Base-by-base conservation (phyloP, 495 filamentous ascomycete species). In the Copromyces sp. region DNA sequence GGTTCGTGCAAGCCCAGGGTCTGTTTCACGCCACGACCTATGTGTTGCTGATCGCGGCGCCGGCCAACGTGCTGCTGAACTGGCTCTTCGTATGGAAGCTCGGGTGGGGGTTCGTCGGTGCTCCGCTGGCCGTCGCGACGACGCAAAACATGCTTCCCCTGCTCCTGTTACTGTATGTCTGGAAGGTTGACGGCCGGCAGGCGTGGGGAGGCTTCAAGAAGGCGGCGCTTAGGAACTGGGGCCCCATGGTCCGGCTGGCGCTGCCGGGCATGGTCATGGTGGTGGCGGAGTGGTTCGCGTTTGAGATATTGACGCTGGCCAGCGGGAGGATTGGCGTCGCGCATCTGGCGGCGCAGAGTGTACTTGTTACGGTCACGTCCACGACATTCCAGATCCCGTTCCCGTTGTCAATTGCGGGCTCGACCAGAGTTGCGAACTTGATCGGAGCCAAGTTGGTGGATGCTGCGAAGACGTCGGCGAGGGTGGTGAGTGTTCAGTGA, bases 241-340 rank as follows among this genome's bases (percentile, higher is more conserved):
- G 77, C 6, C 92, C 91, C 1, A 95, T 96, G 94, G 87, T 98
- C 77, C 84, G 87, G 69, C 90, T 98, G 17, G 93, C 94, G 0
- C 80, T 97, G 20, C 94, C 94, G 0, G 93, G 93, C 4, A 88
- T 97, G 78, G 81, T 96, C 53, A 97, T 97, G 93, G 91, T 98
- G 2, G 90, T 95, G 79, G 94, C 94, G 8, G 95, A 97, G 78
- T 95, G 89, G 80, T 86, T 97, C 6, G 93, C 93, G 20, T 94
- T 95, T 75, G 93, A 94, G 77, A 86, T 94, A 45, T 80, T 95
- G 61, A 94, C 92, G 0, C 84, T 95, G 14, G 87, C 88, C 8
- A 87, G 91, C 0, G 89, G 89, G 20, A 90, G 91, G 72, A 88
- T 94, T 69, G 90, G 89, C 29, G 91, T 90, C 0, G 86, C 87